A percentile compares a stretch with the other conserved stretches of the same genome.
Conservation (phyloP, 345 rosid genomes). For the Sonneratia alba region DNA sequence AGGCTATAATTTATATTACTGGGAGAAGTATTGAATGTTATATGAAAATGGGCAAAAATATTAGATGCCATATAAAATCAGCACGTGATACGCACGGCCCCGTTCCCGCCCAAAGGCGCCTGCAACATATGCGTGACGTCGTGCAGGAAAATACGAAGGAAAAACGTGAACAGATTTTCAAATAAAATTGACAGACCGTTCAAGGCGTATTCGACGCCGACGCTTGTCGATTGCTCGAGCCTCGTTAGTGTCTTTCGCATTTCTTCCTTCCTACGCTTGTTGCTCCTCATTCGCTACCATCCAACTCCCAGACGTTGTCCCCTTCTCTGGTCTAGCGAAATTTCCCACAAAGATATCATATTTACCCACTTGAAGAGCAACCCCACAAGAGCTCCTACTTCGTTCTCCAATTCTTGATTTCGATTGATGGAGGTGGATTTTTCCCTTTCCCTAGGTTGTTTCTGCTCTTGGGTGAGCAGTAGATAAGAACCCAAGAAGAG, state of each 20-base stretch:
- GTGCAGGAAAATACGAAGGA: not conserved
- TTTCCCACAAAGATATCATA: not conserved
- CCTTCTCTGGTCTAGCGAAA: not conserved
- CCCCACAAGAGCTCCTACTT: not conserved
- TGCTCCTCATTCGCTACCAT: not conserved
- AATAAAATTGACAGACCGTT: not conserved
- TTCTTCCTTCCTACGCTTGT: not conserved
- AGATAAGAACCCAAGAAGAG: not conserved
- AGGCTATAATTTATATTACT: no score
- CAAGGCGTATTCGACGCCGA: not conserved
- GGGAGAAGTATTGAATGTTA: no score
- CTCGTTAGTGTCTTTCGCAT: slow-evolving; percentile 2
- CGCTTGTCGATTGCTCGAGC: slow-evolving; percentile 9
- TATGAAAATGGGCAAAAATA: no score
- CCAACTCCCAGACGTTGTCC: not conserved
- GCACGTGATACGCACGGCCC: not conserved
- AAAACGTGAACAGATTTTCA: not conserved
- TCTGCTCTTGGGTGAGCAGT: not conserved
- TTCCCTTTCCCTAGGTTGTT: not conserved
- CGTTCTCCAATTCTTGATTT: not conserved
- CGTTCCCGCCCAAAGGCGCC: slow-evolving; percentile 4
- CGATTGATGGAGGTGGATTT: not conserved
- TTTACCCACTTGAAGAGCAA: not conserved
- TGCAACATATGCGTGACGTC: not conserved
- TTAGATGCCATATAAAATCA: no score